Evolutionary conservation across 768 basidiomycete genomes (phyloP), one percentile per base, ranked within the genome.

Genomic region (Lactifluus piperatus): DNA sequence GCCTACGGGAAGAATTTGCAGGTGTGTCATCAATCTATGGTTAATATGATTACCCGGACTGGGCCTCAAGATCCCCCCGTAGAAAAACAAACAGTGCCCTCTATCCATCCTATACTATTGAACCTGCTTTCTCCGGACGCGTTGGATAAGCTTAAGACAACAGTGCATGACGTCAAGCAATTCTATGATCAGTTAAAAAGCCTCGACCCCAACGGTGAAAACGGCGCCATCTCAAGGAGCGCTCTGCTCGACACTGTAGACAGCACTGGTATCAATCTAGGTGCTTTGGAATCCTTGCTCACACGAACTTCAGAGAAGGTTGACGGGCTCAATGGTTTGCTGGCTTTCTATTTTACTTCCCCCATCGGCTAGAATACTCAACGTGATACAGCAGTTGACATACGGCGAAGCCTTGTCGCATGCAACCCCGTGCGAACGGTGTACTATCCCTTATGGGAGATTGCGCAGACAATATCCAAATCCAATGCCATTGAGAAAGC

Each of bases 101-200:
- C 56, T 29, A 27, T 44, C 11, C 46, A 46, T 5, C 41, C 82
- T 22, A 70, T 76, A 16, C 71, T 91, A 14, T 72, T 90, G 9
- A 79, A 82, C 66, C 74, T 90, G 18, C 70, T 73, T 7, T 88
- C 89, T 66, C 87, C 87, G 3, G 79, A 78, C 56, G 73, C 79
- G 8, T 66, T 87, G n/a, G 69, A 72, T 30, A 81, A 78, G 62
- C 68, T 91, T 26, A 67, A 74, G 22, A 67, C 70, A 7, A 77
- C 80, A 18, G 64, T 88, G 27, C 71, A 63, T 16, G 81, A 88
- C 60, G 77, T 91, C 51, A 82, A 78, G 57, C 75, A 73, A 56
- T 83, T 86, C 65, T 79, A 81, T 44, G 73, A 71, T 45, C 79
- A 77, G 64, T 66, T 91, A 24, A 74, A 74, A 45, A 73, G 75